Evolutionary conservation across 2,329 filamentous ascomycete genomes (phyloP), one percentile per base, ranked within the genome.

Genomic region (Coniochaeta prunicola): DNA sequence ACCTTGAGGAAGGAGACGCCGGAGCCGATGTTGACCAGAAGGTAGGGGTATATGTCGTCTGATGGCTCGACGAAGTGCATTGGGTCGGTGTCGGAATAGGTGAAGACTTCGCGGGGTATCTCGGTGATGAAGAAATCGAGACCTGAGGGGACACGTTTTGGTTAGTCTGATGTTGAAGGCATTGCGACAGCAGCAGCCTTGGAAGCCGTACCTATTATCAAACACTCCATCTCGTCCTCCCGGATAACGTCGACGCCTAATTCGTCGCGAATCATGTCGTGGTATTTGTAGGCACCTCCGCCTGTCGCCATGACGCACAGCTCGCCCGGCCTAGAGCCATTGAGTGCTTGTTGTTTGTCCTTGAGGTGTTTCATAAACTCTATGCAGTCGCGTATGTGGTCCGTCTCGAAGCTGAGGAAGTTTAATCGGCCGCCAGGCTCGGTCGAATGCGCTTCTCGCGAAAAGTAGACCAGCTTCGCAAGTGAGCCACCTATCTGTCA

Each of bases 91-190:
- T 96, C 93, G 70, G 89, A 92, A 74, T 97, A 97, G 21, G 92
- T 97, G 70, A 99, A 99, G 58, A 99, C 93, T 75, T 99, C 94
- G 65, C 89, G 86, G 21, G 94, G 94, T 60, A 99, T 97, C 71
- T 97, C 92, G 64, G 91, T 96, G 70, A 97, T 97, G 80, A 99
- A 97, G 77, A 97, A 99, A 72, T 99, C 94, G 48, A 99, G 86
- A 13, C 93, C 92, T 91, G 53, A n/a, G 19, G 8, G 24, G 19
- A 21, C 19, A 30, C 4, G 4, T 3, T 28, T 17, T 31, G 30
- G 9, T 30, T 21, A 34, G 53, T 34, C 36, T n/a, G 4, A 15
- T 15, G 12, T 36, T 36, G 33, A 13, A 7, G 33, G 12, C 15
- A 36, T 21, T 15, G 28, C 7, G 31, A 30, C 15, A 15, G 12